Evolutionary conservation across 73 alveolate species (phyloP).

Genomic region (Breviolum minutum): DNA sequence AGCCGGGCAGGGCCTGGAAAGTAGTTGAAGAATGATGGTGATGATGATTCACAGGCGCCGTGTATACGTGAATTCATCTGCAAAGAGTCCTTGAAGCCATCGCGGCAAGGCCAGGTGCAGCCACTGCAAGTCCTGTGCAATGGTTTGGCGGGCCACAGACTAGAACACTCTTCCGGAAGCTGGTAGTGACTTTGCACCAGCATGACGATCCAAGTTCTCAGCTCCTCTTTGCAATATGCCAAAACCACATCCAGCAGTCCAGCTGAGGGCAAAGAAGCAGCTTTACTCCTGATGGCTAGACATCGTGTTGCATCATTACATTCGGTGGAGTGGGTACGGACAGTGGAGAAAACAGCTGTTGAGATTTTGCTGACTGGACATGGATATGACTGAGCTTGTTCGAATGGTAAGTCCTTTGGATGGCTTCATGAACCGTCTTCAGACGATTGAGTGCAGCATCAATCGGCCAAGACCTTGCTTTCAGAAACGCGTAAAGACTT

Average conservation of each 20-base stretch:
- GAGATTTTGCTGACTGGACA: not conserved
- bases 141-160: not conserved
- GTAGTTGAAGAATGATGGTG: not conserved
- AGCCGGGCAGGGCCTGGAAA: constrained; percentile 45
- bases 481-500: not conserved
- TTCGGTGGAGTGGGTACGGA: too few relatives aligned
- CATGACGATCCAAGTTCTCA: too few relatives aligned
- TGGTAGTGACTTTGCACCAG: not conserved
- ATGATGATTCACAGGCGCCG: too few relatives aligned
- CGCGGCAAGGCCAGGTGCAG: constrained; percentile 38
- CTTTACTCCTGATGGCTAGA: not conserved
- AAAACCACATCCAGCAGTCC: constrained; percentile 67
- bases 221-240: constrained; percentile 75
- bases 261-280: constrained; percentile 8
- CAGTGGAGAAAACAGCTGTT: not conserved
- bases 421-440: not conserved
- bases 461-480: constrained; percentile 82
- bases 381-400: not conserved
- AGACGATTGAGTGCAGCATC: constrained; percentile 66
- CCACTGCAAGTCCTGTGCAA: constrained; percentile 43
- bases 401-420: constrained; percentile 7
- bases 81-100: constrained; percentile 8
- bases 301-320: too few relatives aligned
- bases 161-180: not conserved
- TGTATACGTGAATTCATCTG: too few relatives aligned